A percentile compares a stretch with the other conserved stretches of the same genome.
phyloP scores from a whole-genome alignment of 345 rosid genomes.

The Hibiscus trionum region DNA sequence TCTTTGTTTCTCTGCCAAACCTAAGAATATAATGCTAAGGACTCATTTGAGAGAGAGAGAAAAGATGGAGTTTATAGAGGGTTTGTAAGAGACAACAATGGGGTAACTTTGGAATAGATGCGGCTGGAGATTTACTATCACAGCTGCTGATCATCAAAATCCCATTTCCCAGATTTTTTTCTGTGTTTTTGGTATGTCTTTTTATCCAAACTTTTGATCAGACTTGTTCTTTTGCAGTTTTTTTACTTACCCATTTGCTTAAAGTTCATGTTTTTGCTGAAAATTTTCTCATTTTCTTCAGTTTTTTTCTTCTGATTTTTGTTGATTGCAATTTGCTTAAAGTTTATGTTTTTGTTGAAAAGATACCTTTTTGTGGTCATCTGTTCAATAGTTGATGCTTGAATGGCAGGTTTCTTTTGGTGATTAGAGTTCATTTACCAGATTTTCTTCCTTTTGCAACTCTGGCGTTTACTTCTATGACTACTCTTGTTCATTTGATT shows the following conservation, averaged over 20 bases:
- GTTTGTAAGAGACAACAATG: conserved; percentile 21
- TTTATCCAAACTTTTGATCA: conserved; percentile 1
- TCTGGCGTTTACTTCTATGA: no score
- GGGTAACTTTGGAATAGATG: conserved; percentile 37
- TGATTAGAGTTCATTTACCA: not conserved
- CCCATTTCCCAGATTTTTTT: conserved; percentile 2
- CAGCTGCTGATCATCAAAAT: conserved; percentile 32
- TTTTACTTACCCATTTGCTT: not conserved
- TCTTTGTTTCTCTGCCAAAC: conserved; percentile 10
- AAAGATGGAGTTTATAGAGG: not conserved
- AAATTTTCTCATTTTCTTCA: not conserved
- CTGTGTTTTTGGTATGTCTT: not conserved
- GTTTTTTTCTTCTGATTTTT: conserved; percentile 22
- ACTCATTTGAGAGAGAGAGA: conserved; percentile 20
- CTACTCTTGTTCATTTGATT: not conserved
- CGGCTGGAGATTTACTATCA: conserved; percentile 35
- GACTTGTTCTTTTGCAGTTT: not conserved
- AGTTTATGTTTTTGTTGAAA: not conserved
- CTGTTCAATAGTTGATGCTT: no score
- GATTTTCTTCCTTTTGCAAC: not conserved
- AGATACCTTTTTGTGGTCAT: not conserved
- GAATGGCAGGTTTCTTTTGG: not conserved
- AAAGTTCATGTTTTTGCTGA: not conserved
- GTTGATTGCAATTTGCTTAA: conserved; percentile 5
- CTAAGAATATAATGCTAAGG: conserved; percentile 23